Conservation (phyloP, 2,329 filamentous ascomycete genomes). For the Fusarium sp. region DNA sequence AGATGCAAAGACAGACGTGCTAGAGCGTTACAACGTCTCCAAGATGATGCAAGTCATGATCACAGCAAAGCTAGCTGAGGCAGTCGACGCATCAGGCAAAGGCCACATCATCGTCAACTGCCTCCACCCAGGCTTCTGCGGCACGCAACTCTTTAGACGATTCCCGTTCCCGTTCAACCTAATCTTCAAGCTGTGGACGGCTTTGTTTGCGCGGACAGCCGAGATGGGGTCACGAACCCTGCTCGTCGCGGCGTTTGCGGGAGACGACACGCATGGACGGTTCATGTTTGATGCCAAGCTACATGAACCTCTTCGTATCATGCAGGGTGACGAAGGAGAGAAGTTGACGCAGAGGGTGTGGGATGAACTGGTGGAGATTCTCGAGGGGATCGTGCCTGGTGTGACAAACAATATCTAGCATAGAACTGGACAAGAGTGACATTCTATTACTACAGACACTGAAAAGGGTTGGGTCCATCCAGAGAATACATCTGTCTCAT, state of each 20-base stretch:
- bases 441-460: neutral
- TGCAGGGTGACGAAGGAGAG: constrained; percentile 52
- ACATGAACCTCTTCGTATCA: constrained; percentile 34
- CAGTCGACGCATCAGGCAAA: constrained; percentile 45
- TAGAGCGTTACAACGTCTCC: constrained; percentile 45
- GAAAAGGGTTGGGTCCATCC: neutral
- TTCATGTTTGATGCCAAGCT: constrained; percentile 53
- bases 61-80: constrained; percentile 50
- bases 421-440: neutral
- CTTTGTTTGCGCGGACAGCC: constrained; percentile 49
- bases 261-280: constrained; percentile 54
- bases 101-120: constrained; percentile 53
- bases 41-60: constrained; percentile 49
- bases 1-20: constrained; percentile 34
- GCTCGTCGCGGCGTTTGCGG: constrained; percentile 52
- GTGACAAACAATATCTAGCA: constrained; percentile 49
- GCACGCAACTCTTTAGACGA: constrained; percentile 53
- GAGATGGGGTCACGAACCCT: constrained; percentile 56
- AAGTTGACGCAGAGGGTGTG: constrained; percentile 53
- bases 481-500: neutral
- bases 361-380: constrained; percentile 55
- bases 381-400: constrained; percentile 58
- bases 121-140: constrained; percentile 56
- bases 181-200: constrained; percentile 24
- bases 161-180: constrained; percentile 46